Base-by-base conservation (phyloP, 192 early-diverging fungal genomes). In the Podila epigama region DNA sequence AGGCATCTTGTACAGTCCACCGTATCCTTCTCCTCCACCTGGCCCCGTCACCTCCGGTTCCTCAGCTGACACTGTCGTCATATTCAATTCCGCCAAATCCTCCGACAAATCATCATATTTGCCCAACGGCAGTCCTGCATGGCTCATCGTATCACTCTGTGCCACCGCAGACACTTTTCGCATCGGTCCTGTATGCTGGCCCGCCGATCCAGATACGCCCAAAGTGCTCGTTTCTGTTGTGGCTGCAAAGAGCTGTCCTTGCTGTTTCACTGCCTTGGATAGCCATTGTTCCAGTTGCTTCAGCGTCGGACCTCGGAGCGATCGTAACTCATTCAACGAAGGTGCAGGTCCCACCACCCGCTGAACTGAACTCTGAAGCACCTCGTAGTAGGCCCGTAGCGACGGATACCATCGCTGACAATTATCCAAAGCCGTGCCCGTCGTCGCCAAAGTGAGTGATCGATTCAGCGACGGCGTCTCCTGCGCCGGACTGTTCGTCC, bases 1-100 rank as follows among this genome's bases (percentile, higher is more conserved):
- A 4, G 73, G 60, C 73, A 77, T 68, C 66, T 77, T 77, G 51
- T 59, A 77, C 39, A 77, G 32, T 7, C 73, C 73, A 33, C 73
- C 73, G 40, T 63, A 77, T 18, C 73, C 73, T 29, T 68, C 55
- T 58, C 73, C 73, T 29, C 73, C 73, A 33, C 73, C 73, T 5
- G 73, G 73, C 2, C 73, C 73, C 13, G 73, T 77, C n/a, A 77
- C 56, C 31, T 77, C 73, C n/a, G 66, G 73, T 1, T 48, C 32
- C 20, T 68, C 65, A 2, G 41, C 28, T 3, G 37, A 34, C 11
- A n/a, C 55, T 9, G 31, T 28, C 40, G 40, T 25, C 36, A 25
- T 60, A 12, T 20, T 58, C 20, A 48, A 48, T 5, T 25, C 20
- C 35, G 12, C 15, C 7, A 37, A 34, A 4, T 37, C n/a, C 1